Percentiles rank a stretch among this genome's conserved stretches.
These are phyloP conservation scores for Syncephalastrum monosporum DNA, from an alignment of 371 early-diverging fungal species.

Conservation along the genomic window DNA sequence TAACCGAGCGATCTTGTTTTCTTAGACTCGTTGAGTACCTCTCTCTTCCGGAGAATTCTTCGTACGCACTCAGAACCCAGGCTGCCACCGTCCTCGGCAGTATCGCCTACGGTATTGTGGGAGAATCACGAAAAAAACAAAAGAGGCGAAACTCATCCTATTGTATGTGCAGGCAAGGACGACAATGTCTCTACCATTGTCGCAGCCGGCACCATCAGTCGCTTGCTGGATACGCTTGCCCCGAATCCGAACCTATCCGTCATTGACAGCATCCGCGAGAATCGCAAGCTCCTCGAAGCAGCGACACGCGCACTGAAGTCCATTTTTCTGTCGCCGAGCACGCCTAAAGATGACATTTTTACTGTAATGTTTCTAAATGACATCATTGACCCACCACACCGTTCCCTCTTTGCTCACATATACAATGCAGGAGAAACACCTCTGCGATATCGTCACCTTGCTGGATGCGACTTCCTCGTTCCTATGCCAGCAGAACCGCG, in stretches of 20 bases:
- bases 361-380: constrained; percentile 38
- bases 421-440: constrained; percentile 36
- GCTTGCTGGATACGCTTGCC: constrained; percentile 59
- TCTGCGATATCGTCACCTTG: constrained; percentile 30
- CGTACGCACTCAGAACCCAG: constrained; percentile 57
- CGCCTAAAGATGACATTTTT: constrained; percentile 57
- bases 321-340: constrained; percentile 64
- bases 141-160: not conserved
- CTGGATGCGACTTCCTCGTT: constrained; percentile 28
- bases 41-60: constrained; percentile 27
- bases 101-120: constrained; percentile 67
- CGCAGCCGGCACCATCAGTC: constrained; percentile 59
- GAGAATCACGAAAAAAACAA: constrained; percentile 1
- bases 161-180: constrained; percentile 54
- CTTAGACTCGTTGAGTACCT: constrained; percentile 62
- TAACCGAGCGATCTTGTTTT: not conserved
- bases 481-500: constrained; percentile 22
- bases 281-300: constrained; percentile 67
- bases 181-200: constrained; percentile 62
- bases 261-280: constrained; percentile 34
- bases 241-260: constrained; percentile 40
- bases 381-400: not conserved
- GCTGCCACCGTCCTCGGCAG: constrained; percentile 78
- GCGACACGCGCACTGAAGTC: constrained; percentile 73
- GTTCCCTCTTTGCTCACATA: not conserved